Evolutionary conservation across 1,284 basidiomycete species (phyloP).

Genomic region (Dichomitus squalens): DNA sequence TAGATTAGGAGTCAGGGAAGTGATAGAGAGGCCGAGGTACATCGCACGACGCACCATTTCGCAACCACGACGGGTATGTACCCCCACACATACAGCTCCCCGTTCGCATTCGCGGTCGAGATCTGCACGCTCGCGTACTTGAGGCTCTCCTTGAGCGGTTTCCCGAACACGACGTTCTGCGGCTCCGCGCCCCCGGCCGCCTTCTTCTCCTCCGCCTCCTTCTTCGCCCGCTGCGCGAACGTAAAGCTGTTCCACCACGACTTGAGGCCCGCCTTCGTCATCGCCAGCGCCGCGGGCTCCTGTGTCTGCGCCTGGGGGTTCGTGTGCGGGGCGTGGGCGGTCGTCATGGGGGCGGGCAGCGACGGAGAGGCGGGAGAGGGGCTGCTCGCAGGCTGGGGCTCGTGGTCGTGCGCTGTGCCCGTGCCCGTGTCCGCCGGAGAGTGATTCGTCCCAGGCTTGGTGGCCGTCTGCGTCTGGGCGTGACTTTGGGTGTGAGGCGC

Average conservation of each 20-base stretch:
- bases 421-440: not conserved
- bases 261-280: constrained; percentile 68
- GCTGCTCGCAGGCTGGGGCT: not conserved
- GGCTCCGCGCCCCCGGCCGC: constrained; percentile 31
- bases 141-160: constrained; percentile 82
- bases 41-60: constrained; percentile 76
- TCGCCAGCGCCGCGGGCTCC: constrained; percentile 34
- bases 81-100: constrained; percentile 87
- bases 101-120: constrained; percentile 85
- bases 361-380: constrained; percentile 8
- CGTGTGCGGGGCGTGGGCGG: constrained; percentile 6
- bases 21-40: constrained; percentile 8
- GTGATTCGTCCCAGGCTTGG: not conserved
- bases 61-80: constrained; percentile 97
- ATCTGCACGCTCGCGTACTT: constrained; percentile 92
- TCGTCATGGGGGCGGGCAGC: constrained; percentile 17
- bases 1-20: constrained; percentile 33
- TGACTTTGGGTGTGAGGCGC: not conserved
- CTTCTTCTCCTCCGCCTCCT: constrained; percentile 45
- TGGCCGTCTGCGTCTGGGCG: not conserved
- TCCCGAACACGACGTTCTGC: constrained; percentile 74
- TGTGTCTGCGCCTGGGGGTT: constrained; percentile 4
- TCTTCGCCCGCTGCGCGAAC: constrained; percentile 59
- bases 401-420: not conserved
- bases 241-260: constrained; percentile 85